Evolutionary conservation across 1,139 yeast genomes (phyloP).

Genomic region (Scheffersomyces titani): DNA sequence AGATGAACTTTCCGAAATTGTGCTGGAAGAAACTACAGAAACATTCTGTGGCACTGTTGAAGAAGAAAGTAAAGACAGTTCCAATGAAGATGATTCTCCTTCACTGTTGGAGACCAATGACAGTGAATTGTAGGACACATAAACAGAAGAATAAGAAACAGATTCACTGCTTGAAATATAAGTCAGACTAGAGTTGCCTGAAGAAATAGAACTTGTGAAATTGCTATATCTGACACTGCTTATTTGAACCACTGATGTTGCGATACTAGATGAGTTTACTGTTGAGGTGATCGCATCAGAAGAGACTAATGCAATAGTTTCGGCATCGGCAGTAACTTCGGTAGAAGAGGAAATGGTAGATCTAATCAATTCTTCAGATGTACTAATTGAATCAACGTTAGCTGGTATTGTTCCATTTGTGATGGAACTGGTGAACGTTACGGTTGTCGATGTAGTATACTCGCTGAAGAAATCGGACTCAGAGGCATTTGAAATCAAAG

Average conservation of each 20-base stretch:
- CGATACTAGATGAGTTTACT: not conserved
- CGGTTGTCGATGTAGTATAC: not conserved
- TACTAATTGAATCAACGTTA: not conserved
- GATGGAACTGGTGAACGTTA: not conserved
- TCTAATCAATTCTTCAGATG: not conserved
- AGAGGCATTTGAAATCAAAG: not conserved
- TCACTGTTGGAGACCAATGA: not conserved
- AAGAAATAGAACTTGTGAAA: not conserved
- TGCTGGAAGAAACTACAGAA: not conserved
- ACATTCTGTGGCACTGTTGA: not conserved
- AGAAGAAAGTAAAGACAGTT: not conserved
- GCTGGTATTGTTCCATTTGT: not conserved
- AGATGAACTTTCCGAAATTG: not conserved
- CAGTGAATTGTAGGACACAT: not conserved
- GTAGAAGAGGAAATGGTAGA: not conserved
- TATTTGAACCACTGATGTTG: not conserved
- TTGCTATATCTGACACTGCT: not conserved
- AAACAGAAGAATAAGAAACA: not conserved
- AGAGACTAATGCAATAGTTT: not conserved
- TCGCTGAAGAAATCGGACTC: not conserved
- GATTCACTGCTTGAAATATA: not conserved
- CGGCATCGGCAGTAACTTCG: not conserved
- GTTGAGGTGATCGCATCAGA: not conserved
- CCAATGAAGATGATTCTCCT: not conserved
- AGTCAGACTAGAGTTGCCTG: not conserved